phyloP scores from a whole-genome alignment of 495 filamentous ascomycete genomes.

The Lophium mytilinum region DNA sequence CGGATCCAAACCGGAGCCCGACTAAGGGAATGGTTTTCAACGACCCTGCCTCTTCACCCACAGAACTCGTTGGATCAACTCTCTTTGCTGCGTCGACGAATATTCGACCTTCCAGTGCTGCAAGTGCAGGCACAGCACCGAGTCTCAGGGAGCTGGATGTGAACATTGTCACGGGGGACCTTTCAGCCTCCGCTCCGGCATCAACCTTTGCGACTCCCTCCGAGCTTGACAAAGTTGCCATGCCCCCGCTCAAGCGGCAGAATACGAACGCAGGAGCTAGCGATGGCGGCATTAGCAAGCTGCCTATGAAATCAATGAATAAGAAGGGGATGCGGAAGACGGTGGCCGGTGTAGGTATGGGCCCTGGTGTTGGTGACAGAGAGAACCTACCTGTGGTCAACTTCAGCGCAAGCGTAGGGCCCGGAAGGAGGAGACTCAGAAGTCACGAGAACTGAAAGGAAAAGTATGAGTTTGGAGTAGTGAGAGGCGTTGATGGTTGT shows the following conservation, averaged over 20 bases:
- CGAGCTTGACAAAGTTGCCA: constrained; percentile 6
- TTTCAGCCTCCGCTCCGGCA: background rate
- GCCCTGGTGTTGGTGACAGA: constrained; percentile 11
- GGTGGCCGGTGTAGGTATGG: constrained; percentile 21
- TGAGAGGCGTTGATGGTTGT: too few species aligned
- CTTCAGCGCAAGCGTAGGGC: constrained; percentile 22
- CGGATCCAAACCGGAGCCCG: constrained; percentile 26
- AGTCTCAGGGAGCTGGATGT: constrained; percentile 34
- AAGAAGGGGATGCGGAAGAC: constrained; percentile 27
- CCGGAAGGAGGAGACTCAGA: constrained; percentile 26
- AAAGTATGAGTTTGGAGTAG: too few species aligned
- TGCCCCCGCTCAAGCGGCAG: constrained; percentile 28
- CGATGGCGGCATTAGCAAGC: constrained; percentile 15
- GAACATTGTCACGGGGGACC: constrained; percentile 29
- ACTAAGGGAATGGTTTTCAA: constrained; percentile 32
- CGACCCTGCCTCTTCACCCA: constrained; percentile 12
- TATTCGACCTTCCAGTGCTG: constrained; percentile 11
- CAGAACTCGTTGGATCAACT: background rate
- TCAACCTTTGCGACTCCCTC: constrained; percentile 10
- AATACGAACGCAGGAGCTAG: constrained; percentile 18
- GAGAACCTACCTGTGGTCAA: constrained; percentile 24
- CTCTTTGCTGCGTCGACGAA: constrained; percentile 2
- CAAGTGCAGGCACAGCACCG: constrained; percentile 4
- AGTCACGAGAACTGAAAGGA: constrained; percentile 16
- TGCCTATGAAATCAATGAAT: constrained; percentile 26